Percentiles rank a stretch among this genome's conserved stretches.
Evolutionary conservation across 352 stramenopile genomes (phyloP).

Genomic region (Phytopythium kandeliae): DNA sequence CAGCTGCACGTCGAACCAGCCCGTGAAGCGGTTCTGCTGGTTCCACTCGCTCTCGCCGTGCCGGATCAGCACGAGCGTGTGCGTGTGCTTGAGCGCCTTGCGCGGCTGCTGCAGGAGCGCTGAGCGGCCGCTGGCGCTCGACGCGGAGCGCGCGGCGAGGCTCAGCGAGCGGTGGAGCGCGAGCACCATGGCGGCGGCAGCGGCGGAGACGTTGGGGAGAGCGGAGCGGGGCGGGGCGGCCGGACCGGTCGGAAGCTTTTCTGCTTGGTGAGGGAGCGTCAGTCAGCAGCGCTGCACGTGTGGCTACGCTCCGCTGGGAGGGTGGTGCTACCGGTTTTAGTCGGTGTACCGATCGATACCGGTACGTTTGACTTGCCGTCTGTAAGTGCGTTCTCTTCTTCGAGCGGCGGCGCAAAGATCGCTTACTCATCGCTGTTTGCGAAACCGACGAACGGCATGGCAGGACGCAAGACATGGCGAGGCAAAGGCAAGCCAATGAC

Average conservation of each 20-base stretch:
- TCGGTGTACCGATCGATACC: background rate
- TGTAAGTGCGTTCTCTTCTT: background rate
- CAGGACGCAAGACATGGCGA: no score
- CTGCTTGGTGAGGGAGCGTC: constrained; percentile 27
- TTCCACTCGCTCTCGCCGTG: constrained; percentile 96
- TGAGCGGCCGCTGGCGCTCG: constrained; percentile 12
- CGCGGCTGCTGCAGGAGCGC: constrained; percentile 44
- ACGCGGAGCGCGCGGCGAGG: constrained; percentile 24
- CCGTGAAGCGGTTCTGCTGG: constrained; percentile 93
- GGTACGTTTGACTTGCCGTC: background rate
- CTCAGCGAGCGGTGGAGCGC: constrained; percentile 46
- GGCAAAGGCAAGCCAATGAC: no score
- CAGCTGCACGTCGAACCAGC: constrained; percentile 92
- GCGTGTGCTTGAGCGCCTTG: constrained; percentile 69
- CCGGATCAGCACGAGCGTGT: constrained; percentile 90
- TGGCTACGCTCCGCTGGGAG: background rate
- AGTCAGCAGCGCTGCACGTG: constrained; percentile 1
- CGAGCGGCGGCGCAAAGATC: background rate
- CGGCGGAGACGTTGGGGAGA: background rate
- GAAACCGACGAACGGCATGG: no score
- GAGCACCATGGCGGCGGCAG: constrained; percentile 36
- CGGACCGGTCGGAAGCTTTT: constrained; percentile 15
- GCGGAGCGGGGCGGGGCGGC: no score
- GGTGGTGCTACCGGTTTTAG: background rate
- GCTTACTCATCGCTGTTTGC: constrained; percentile 1